These are phyloP conservation scores for Inonotus hispidus DNA, from an alignment of 1,284 basidiomycete genomes.

Conservation along the genomic window DNA sequence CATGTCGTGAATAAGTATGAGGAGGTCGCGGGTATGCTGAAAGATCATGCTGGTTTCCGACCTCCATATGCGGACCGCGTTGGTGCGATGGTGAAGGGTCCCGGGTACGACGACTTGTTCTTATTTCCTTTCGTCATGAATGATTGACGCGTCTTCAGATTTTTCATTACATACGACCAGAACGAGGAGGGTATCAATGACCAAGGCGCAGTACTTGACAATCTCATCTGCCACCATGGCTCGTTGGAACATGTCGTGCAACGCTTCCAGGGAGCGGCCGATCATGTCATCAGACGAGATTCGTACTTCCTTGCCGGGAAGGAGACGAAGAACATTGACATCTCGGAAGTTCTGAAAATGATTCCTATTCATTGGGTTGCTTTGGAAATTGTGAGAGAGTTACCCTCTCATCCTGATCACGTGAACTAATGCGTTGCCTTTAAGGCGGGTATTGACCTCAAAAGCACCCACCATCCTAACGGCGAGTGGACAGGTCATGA, in stretches of 20 bases:
- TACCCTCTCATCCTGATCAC: background rate
- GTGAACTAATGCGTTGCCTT: background rate
- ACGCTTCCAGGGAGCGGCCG: conserved; percentile 60
- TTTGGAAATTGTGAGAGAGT: conserved; percentile 52
- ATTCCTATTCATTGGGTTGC: conserved; percentile 67
- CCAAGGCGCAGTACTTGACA: conserved; percentile 43
- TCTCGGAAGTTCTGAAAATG: conserved; percentile 63
- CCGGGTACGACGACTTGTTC: conserved; percentile 41
- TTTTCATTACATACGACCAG: conserved; percentile 52
- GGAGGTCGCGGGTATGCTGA: conserved; percentile 48
- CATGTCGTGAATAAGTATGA: conserved; percentile 41
- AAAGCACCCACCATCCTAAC: conserved; percentile 44
- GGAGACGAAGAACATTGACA: conserved; percentile 50
- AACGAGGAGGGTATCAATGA: conserved; percentile 36
- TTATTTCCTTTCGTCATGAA: background rate
- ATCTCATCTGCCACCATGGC: conserved; percentile 40
- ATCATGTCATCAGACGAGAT: conserved; percentile 44
- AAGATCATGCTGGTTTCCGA: conserved; percentile 40
- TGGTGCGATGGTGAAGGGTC: conserved; percentile 45
- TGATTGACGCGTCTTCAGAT: conserved; percentile 26
- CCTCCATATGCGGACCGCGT: conserved; percentile 46
- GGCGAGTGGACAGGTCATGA: conserved; percentile 59
- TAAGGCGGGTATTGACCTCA: conserved; percentile 71
- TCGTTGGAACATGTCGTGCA: conserved; percentile 41
- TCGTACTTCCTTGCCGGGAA: conserved; percentile 52